Percentiles rank a stretch among this genome's conserved stretches.
Evolutionary conservation across 108 stramenopile species (phyloP).

Genomic region (Craspedostauros australis): DNA sequence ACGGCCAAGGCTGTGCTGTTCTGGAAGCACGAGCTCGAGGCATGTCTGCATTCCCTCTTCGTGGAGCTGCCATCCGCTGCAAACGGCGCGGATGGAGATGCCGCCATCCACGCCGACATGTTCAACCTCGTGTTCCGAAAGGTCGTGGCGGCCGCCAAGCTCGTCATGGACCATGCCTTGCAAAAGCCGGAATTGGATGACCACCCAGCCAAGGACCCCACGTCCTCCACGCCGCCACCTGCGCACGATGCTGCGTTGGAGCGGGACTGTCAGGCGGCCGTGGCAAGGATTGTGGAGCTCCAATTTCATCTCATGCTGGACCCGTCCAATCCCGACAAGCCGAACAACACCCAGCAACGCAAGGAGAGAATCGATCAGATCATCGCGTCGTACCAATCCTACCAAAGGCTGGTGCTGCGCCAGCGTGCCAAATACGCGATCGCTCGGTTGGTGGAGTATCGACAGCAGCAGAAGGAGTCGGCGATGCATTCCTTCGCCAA

Average conservation of each 20-base stretch:
- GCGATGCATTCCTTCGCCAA: constrained; percentile 20
- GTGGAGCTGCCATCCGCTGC: no score
- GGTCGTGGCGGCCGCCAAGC: constrained; percentile 9
- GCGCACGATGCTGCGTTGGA: constrained; percentile 9
- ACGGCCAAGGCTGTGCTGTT: constrained; percentile 3
- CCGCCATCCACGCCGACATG: constrained; percentile 21
- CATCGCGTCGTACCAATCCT: constrained; percentile 43
- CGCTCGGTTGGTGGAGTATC: constrained; percentile 40
- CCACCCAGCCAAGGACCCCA: constrained; percentile 7
- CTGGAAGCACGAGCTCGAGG: constrained; percentile 9
- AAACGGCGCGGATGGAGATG: constrained; percentile 22
- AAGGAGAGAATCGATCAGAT: constrained; percentile 19
- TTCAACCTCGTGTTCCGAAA: constrained; percentile 9
- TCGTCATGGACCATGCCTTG: constrained; percentile 3
- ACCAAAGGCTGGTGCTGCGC: constrained; percentile 65
- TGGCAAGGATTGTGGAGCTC: constrained; percentile 63
- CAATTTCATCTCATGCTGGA: constrained; percentile 37
- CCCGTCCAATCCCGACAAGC: constrained; percentile 5
- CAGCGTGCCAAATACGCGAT: constrained; percentile 66
- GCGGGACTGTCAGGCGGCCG: constrained; percentile 34
- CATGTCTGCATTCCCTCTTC: background rate
- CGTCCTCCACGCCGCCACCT: background rate
- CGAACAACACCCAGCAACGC: constrained; percentile 10
- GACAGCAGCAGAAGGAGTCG: constrained; percentile 29
- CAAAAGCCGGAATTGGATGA: constrained; percentile 8